phyloP scores from a whole-genome alignment of 2,329 filamentous ascomycete genomes.

The Trichoderma semiorbis region DNA sequence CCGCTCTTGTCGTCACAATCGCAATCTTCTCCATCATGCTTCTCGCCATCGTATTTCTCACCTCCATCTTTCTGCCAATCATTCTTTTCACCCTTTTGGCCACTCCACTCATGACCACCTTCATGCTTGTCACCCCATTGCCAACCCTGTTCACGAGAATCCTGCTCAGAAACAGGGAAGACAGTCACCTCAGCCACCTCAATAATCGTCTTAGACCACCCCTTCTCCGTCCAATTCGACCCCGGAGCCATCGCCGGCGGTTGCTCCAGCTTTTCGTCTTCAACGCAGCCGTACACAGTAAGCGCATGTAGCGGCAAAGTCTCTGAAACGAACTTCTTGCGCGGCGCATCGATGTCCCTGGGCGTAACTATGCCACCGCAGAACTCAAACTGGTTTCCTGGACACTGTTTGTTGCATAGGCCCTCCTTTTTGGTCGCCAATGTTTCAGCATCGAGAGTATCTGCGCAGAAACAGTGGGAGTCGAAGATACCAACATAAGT shows the following conservation, averaged over 20 bases:
- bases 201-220: not conserved
- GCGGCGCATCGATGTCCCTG: not conserved
- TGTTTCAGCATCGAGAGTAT: conserved; percentile 39
- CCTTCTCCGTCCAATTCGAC: conserved; percentile 17
- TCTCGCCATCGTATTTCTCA: not conserved
- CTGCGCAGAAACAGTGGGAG: conserved; percentile 46
- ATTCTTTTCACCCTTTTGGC: not conserved
- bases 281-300: conserved; percentile 42
- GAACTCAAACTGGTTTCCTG: conserved; percentile 37
- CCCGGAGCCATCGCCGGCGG: conserved; percentile 34
- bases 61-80: not conserved
- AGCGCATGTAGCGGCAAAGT: conserved; percentile 32
- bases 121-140: not conserved
- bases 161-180: conserved; percentile 7
- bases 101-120: not conserved
- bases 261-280: conserved; percentile 27
- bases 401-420: conserved; percentile 39
- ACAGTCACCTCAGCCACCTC: not conserved
- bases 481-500: conserved; percentile 41
- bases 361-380: conserved; percentile 40
- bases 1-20: not conserved
- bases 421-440: conserved; percentile 30
- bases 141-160: not conserved
- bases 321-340: not conserved
- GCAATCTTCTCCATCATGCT: not conserved